Base-by-base conservation (phyloP, 176 grass and related monocot genomes). In the Eremochloa ophiuroides region DNA sequence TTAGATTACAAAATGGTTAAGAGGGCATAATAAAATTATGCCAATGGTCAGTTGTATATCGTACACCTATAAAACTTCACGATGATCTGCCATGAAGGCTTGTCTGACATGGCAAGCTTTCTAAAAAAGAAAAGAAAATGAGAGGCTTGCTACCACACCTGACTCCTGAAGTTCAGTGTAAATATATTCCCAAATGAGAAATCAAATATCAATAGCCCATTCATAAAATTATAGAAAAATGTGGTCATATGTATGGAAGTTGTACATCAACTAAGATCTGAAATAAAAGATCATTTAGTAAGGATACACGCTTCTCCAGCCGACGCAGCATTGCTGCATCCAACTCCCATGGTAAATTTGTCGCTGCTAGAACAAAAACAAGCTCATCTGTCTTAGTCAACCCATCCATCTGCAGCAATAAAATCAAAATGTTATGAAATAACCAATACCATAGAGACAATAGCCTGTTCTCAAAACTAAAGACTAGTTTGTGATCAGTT, bases 301-400 rank as follows among this genome's bases (percentile, higher is more conserved):
- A 91, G 84, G 88, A 93, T 98, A 94, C 90, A 71, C 90, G 64
- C 87, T 98, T 98, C 79, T 98, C 95, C 60, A 98, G 86, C 66
- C 95, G 85, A 50, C 92, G 88, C 47, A 98, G 87, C 95, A 94
- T 93, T 44, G 90, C 95, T 68, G 88, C 85, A 66, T 98, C 95
- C 62, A 98, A 31, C 75, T 98, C 95, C 95, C 92, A 98, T 69
- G 95, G 95, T 71, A 98, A 84, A 92, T 98, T 98, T 64, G 92
- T 98, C 69, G 92, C 95, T 8, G 92, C 95, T 47, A 98, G 78
- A 83, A 98, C 95, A 89, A 98, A 94, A 83, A 94, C 92, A 76
- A 98, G 92, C 0, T 98, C 95, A 42, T 98, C 80, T 81, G 90
- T 94, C 69, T 98, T 98, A 66, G 85, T 94, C 86, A 94, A 76